A percentile compares a stretch with the other conserved stretches of the same genome.
Evolutionary conservation across 1,284 basidiomycete genomes (phyloP).

Genomic region (Puccinia coronata): DNA sequence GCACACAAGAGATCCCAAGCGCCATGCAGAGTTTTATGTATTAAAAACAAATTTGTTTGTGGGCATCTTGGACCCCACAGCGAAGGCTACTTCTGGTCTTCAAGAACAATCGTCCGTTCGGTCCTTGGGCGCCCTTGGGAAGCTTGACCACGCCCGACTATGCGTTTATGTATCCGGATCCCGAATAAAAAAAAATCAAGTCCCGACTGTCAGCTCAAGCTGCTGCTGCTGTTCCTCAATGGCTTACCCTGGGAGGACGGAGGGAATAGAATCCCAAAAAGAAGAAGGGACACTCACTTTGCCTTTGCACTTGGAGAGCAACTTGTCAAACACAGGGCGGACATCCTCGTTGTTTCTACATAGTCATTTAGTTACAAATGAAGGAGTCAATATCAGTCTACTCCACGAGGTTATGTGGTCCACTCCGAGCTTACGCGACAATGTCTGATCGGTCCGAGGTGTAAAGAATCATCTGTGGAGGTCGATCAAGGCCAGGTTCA

Average conservation of each 20-base stretch:
- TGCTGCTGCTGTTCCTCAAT: neutral
- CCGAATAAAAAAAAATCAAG: too few relatives aligned
- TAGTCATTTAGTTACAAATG: neutral
- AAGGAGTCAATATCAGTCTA: neutral
- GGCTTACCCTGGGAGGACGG: neutral
- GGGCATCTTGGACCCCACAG: neutral
- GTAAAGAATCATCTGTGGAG: neutral
- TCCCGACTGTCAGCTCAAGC: neutral
- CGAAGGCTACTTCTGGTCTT: conserved; percentile 3
- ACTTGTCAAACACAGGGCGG: neutral
- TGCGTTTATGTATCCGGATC: too few relatives aligned
- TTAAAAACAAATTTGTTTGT: neutral
- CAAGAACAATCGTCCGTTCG: conserved; percentile 1
- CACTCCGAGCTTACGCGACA: neutral
- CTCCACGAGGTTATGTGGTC: neutral
- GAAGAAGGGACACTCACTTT: neutral
- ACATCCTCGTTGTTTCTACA: neutral
- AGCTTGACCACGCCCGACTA: conserved; percentile 17
- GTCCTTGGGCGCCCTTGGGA: neutral
- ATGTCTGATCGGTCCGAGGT: conserved; percentile 1
- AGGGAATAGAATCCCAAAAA: neutral
- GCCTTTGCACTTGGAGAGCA: neutral
- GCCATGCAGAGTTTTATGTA: too few relatives aligned
- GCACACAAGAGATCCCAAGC: too few relatives aligned
- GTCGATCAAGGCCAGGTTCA: too few relatives aligned